Evolutionary conservation across 257 asterid species (phyloP), one percentile per base, ranked within the genome.

Genomic region (Nicotiana paniculata): DNA sequence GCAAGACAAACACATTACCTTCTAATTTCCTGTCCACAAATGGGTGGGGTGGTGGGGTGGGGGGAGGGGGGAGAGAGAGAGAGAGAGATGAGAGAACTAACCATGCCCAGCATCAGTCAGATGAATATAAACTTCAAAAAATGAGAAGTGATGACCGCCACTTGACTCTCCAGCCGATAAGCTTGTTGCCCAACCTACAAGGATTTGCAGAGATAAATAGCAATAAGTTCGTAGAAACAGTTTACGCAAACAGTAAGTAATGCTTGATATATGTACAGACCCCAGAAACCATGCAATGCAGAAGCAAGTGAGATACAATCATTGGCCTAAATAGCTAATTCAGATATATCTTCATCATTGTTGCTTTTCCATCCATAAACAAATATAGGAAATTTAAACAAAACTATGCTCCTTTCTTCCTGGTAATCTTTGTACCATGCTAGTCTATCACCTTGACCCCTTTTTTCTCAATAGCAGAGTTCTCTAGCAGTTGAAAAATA

Each of bases 161-260:
- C 92, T 94, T 86, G 98, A 92, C 91, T 94, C 99, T 80, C 97
- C 97, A 77, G 98, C 99, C 81, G 88, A 93, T 84, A 96, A 93
- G 86, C 98, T 86, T 61, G 98, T 93, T 55, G 98, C 97, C 99
- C 99, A 96, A 79, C 98, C 99, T 94, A 92, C 90, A 87, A 77
- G 46, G n/a, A 54, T 58, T 81, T 46, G 61, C 59, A 72, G 37
- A 72, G 59, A 72, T 72, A 72, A 70, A 48, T 53, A 46, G 39
- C 61, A 24, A 15, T 48, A 15, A 24, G 13, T 48, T 21, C 61
- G 48, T 46, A 24, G 61, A 46, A 46, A 72, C 59, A 46, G 61
- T 21, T 4, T 62, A 53, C 57, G 17, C 17, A 13, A 53, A 13
- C 57, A 53, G 57, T 18, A 57, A 17, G 62, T 5, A 18, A 17